Base-by-base conservation (phyloP, 2,329 filamentous ascomycete species). In the Cercospora sesami region DNA sequence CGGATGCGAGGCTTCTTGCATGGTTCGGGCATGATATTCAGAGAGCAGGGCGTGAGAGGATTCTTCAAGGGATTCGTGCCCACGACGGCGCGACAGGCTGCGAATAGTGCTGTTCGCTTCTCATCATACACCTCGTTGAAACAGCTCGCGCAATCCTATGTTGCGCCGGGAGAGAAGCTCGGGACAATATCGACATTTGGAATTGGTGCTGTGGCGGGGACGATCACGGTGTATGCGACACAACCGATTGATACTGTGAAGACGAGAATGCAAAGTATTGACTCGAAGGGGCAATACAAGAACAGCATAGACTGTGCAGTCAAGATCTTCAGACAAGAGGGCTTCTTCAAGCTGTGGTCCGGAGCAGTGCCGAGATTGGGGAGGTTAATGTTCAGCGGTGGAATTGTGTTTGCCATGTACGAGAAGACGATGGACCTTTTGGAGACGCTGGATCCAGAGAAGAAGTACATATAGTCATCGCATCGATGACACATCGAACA, bases 41-140 rank as follows among this genome's bases (percentile, higher is more conserved):
- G 91, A 70, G 95, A 99, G 79, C 90, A 94, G 75, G 95, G 95
- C 26, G 78, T 97, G 42, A 87, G 90, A 39, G 95, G 94, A 60
- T 98, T 99, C 85, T 97, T 99, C 86, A 93, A 98, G 79, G 95
- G 95, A 26, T 95, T 99, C 76, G 89, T 96, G 8, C 95, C 95
- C 0, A 99, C 95, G 1, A 98, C 95, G 4, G 93, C 94, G 23
- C 87, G 95, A 62, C 95, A 99, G 81, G 93, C 94, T 12, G 94
- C 95, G 74, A 99, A 99, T 82, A 94, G 91, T 55, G 95, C 95
- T 1, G 91, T 92, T 1, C 88, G 95, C 16, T 99, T 99, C 81
- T 91, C 92, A 18, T 90, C 91, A 95, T 99, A 97, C 81, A 97
- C 92, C 2, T 92, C 90, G 67, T 85, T 97, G 73, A 94, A 93